phyloP scores from a whole-genome alignment of 2,329 filamentous ascomycete species.

The Penicillium sp. region DNA sequence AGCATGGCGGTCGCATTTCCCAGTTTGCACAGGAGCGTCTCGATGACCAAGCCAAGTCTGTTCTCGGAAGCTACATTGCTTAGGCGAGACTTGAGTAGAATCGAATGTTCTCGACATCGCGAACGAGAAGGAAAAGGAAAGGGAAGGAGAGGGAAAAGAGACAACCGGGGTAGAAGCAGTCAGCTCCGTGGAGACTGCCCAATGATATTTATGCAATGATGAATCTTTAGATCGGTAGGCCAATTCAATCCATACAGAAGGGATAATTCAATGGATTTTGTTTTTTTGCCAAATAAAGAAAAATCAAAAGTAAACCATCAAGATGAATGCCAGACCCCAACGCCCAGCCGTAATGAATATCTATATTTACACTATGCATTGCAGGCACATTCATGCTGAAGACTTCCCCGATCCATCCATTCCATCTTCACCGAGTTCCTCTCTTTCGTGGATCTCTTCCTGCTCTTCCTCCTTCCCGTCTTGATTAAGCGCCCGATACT shows the following conservation, averaged over 20 bases:
- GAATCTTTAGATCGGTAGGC: constrained; percentile 1
- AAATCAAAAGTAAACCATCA: too few species aligned
- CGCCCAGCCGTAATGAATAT: too few species aligned
- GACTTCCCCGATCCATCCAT: too few species aligned
- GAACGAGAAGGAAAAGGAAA: too few species aligned
- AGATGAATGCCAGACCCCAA: too few species aligned
- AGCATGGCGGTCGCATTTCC: constrained; percentile 64
- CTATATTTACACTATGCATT: too few species aligned
- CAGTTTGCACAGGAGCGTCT: constrained; percentile 68
- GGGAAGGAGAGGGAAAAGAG: too few species aligned
- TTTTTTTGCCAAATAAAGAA: too few species aligned
- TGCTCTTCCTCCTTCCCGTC: constrained; percentile 7
- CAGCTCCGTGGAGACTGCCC: not conserved
- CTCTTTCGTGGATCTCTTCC: constrained; percentile 1
- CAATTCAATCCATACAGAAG: too few species aligned
- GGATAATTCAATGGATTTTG: too few species aligned
- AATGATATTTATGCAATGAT: constrained; percentile 4
- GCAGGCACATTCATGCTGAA: too few species aligned
- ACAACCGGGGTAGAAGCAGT: not conserved
- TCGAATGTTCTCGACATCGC: too few species aligned
- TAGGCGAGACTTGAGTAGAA: constrained; percentile 9
- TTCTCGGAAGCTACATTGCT: constrained; percentile 46
- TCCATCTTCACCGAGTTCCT: constrained; percentile 13
- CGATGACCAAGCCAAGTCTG: constrained; percentile 51
- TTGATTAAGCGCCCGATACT: constrained; percentile 37